phyloP scores from a whole-genome alignment of 768 basidiomycete genomes.

The Lentinus brumalis region DNA sequence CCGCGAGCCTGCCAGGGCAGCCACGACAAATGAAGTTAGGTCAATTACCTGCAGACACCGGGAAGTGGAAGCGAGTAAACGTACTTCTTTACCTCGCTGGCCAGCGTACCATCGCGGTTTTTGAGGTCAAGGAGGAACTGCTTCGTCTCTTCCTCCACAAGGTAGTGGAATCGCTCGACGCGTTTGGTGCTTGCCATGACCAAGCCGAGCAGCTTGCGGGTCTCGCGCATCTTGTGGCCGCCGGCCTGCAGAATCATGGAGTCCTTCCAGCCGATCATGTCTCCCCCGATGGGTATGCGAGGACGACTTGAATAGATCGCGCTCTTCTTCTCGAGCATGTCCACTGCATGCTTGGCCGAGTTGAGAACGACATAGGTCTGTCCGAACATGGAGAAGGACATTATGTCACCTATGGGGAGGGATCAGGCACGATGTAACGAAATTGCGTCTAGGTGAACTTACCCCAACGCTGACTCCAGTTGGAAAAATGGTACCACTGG shows the following conservation, averaged over 20 bases:
- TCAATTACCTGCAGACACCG: background rate
- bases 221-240: constrained; percentile 43
- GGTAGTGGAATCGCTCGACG: constrained; percentile 35
- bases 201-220: constrained; percentile 43
- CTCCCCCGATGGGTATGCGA: constrained; percentile 22
- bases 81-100: constrained; percentile 43
- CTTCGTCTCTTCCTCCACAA: constrained; percentile 45
- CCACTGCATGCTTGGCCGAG: constrained; percentile 23
- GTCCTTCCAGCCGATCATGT: constrained; percentile 30
- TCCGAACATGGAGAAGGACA: constrained; percentile 29
- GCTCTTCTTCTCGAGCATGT: constrained; percentile 33
- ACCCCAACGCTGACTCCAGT: constrained; percentile 34
- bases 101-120: constrained; percentile 39
- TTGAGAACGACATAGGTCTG: constrained; percentile 34
- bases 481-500: constrained; percentile 27
- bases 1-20: constrained; percentile 25
- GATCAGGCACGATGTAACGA: background rate
- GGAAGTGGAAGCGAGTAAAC: constrained; percentile 7
- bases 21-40: background rate
- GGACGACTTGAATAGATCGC: constrained; percentile 30
- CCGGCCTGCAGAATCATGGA: constrained; percentile 42
- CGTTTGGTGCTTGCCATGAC: constrained; percentile 44
- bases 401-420: constrained; percentile 28
- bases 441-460: background rate
- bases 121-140: constrained; percentile 46